These are phyloP conservation scores for Mycena filopes DNA, from an alignment of 768 basidiomycete genomes.

Conservation along the genomic window DNA sequence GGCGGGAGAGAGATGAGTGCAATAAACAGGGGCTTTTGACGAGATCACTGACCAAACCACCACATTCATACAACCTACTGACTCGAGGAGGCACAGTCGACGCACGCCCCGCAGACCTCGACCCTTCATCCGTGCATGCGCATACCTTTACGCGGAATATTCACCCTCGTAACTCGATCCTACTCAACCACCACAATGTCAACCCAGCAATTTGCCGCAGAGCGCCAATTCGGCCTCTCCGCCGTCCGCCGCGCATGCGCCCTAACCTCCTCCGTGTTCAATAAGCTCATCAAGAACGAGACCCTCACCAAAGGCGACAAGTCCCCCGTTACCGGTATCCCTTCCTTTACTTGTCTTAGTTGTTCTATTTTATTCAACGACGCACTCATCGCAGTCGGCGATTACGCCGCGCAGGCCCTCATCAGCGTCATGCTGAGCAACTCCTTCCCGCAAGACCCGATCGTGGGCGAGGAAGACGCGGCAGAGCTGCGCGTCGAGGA, in stretches of 20 bases:
- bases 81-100: too few species aligned
- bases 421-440: conserved; percentile 81
- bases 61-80: too few species aligned
- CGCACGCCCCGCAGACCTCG: too few species aligned
- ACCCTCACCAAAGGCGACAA: conserved; percentile 93
- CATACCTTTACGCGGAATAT: conserved; percentile 8
- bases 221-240: conserved; percentile 84
- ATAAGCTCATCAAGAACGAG: conserved; percentile 84
- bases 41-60: too few species aligned
- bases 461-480: conserved; percentile 97
- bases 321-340: conserved; percentile 84
- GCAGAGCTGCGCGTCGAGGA: conserved; percentile 71
- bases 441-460: conserved; percentile 86
- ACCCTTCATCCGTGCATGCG: conserved; percentile 9
- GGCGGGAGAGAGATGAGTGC: too few species aligned
- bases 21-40: too few species aligned
- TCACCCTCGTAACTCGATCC: conserved; percentile 26
- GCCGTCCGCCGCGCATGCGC: conserved; percentile 90
- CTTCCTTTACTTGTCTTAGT: neutral
- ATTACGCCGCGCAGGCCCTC: conserved; percentile 93
- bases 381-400: conserved; percentile 70
- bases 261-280: conserved; percentile 88
- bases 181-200: conserved; percentile 55
- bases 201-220: conserved; percentile 60
- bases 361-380: neutral